phyloP scores from a whole-genome alignment of 2,329 filamentous ascomycete genomes.

The Harringtonia lauricola region DNA sequence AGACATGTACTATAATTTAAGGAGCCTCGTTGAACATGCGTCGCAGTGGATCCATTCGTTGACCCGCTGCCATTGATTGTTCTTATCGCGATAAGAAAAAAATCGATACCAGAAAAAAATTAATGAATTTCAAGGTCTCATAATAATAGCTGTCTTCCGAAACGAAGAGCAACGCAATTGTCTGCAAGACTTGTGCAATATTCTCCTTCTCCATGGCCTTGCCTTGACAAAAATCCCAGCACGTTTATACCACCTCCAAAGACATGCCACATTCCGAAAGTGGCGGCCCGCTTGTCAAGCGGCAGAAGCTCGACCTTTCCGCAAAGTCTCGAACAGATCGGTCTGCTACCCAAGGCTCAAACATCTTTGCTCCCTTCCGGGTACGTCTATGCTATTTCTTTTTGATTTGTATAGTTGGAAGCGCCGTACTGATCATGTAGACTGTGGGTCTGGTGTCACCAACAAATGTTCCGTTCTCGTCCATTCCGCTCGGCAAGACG shows the following conservation, averaged over 20 bases:
- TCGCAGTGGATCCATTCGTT: too few species aligned
- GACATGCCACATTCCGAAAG: conserved; percentile 47
- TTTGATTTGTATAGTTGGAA: neutral
- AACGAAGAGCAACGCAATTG: too few species aligned
- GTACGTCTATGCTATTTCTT: conserved; percentile 38
- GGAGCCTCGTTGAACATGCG: too few species aligned
- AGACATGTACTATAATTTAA: too few species aligned
- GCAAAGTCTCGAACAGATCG: conserved; percentile 27
- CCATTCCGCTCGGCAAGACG: conserved; percentile 79
- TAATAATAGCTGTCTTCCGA: too few species aligned
- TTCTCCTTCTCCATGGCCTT: too few species aligned
- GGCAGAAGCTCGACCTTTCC: conserved; percentile 49
- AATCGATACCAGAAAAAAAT: conserved; percentile 4
- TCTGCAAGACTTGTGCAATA: too few species aligned
- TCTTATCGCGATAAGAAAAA: conserved; percentile 8
- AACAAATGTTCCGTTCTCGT: conserved; percentile 80
- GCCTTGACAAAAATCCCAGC: neutral
- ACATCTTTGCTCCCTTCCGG: conserved; percentile 87
- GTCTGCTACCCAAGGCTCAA: conserved; percentile 42
- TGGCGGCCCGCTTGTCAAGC: conserved; percentile 59
- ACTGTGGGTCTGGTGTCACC: conserved; percentile 90
- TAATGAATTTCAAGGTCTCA: neutral
- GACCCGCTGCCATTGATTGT: too few species aligned
- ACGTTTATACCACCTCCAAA: conserved; percentile 4
- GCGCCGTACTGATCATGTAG: conserved; percentile 31